Evolutionary conservation across 805 yeast genomes (phyloP).

Genomic region (Kluyveromyces aestuarii): DNA sequence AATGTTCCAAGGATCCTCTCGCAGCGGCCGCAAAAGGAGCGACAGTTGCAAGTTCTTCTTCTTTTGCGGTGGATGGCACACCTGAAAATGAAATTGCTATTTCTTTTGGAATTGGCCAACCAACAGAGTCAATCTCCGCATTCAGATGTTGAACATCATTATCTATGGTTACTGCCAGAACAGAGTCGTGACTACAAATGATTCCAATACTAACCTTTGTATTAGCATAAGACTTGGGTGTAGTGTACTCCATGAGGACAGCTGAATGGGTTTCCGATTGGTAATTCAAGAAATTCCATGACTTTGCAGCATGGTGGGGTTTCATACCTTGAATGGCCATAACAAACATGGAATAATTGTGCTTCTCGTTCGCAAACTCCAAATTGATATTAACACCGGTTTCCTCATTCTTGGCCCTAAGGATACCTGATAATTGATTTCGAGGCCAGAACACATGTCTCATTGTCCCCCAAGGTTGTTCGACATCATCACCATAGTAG

Average conservation of each 20-base stretch:
- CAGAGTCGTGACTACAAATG: conserved; percentile 52
- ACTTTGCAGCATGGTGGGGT: conserved; percentile 96
- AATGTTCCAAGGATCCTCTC: conserved; percentile 47
- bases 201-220: conserved; percentile 77
- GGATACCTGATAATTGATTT: conserved; percentile 56
- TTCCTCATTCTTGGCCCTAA: conserved; percentile 35
- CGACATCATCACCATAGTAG: conserved; percentile 72
- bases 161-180: conserved; percentile 55
- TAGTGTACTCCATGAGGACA: conserved; percentile 88
- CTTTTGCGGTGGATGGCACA: conserved; percentile 35
- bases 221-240: conserved; percentile 82
- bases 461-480: conserved; percentile 95
- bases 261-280: conserved; percentile 69
- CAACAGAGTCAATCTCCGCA: conserved; percentile 60
- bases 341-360: conserved; percentile 64
- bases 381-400: conserved; percentile 17
- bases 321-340: conserved; percentile 99
- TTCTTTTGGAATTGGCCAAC: conserved; percentile 80
- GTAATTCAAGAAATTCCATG: conserved; percentile 91
- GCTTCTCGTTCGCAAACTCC: conserved; percentile 17
- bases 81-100: conserved; percentile 55
- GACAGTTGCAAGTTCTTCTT: conserved; percentile 31
- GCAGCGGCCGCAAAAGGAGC: conserved; percentile 38
- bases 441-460: conserved; percentile 97
- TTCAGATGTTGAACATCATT: conserved; percentile 55